Conservation (phyloP, 148 eudicot genomes). For the Chenopodium suecicum region DNA sequence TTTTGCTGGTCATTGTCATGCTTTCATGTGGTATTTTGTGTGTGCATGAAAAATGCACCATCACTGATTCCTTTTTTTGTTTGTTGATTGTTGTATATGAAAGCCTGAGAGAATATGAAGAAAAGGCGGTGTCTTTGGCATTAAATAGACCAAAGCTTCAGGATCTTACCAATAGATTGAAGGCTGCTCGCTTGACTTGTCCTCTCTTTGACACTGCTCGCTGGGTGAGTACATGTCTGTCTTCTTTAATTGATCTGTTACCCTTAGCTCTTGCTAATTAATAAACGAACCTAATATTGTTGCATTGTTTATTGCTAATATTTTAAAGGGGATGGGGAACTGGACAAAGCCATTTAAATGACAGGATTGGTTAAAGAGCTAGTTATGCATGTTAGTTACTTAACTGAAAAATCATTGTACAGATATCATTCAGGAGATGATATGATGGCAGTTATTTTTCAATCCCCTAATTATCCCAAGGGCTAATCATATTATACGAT, state of each 20-base stretch:
- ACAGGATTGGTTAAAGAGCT: background rate
- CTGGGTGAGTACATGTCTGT: constrained; percentile 62
- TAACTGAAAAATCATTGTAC: background rate
- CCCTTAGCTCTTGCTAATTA: background rate
- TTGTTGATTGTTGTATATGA: constrained; percentile 8
- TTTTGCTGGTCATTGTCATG: background rate
- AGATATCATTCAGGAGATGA: background rate
- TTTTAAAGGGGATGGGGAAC: background rate
- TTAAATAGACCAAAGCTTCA: constrained; percentile 65
- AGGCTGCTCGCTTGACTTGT: constrained; percentile 79
- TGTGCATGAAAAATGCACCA: background rate
- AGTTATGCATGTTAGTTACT: background rate
- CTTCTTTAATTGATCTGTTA: background rate
- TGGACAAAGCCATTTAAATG: background rate
- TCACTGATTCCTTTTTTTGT: constrained; percentile 22
- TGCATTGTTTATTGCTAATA: background rate
- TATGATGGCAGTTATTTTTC: background rate
- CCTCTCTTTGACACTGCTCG: constrained; percentile 92
- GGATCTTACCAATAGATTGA: constrained; percentile 69
- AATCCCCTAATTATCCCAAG: background rate
- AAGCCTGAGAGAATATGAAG: constrained; percentile 89
- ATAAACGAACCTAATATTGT: background rate
- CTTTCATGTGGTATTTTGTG: background rate
- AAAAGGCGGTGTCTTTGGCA: constrained; percentile 78
- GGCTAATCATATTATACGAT: background rate